Conservation (phyloP, 768 basidiomycete species). For the Naematelia encephala region DNA sequence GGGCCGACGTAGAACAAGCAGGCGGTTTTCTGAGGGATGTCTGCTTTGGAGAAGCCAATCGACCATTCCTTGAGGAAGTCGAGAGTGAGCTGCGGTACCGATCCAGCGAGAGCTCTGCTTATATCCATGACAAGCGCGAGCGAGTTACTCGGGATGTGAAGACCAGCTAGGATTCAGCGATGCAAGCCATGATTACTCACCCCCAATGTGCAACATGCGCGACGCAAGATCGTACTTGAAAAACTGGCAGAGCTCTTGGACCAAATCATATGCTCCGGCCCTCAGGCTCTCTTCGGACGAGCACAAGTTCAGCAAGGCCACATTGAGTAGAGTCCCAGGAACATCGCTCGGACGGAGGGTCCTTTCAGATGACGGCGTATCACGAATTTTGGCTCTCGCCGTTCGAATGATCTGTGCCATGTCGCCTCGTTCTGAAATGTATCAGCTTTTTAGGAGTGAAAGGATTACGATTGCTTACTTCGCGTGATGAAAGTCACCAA, state of each 20-base stretch:
- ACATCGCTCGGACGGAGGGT: slow-evolving; percentile 78
- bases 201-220: not conserved
- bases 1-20: slow-evolving; percentile 80
- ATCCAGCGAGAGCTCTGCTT: slow-evolving; percentile 22
- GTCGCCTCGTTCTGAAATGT: slow-evolving; percentile 58
- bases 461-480: slow-evolving; percentile 15
- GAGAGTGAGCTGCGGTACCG: slow-evolving; percentile 68
- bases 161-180: slow-evolving; percentile 21
- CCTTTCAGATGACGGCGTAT: slow-evolving; percentile 54
- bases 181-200: not conserved
- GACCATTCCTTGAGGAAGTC: slow-evolving; percentile 86
- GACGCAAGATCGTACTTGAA: slow-evolving; percentile 33
- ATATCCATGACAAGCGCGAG: slow-evolving; percentile 21
- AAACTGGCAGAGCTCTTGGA: slow-evolving; percentile 50
- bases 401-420: slow-evolving; percentile 40
- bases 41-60: slow-evolving; percentile 56
- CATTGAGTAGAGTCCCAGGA: slow-evolving; percentile 74
- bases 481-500: slow-evolving; percentile 33
- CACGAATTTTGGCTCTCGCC: slow-evolving; percentile 27
- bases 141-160: slow-evolving; percentile 35
- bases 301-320: slow-evolving; percentile 75
- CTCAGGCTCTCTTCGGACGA: slow-evolving; percentile 73
- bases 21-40: slow-evolving; percentile 60
- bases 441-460: slow-evolving; percentile 3
- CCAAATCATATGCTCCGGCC: slow-evolving; percentile 71